Base-by-base conservation (phyloP, 441 rosid species). In the Jatropha multifida region DNA sequence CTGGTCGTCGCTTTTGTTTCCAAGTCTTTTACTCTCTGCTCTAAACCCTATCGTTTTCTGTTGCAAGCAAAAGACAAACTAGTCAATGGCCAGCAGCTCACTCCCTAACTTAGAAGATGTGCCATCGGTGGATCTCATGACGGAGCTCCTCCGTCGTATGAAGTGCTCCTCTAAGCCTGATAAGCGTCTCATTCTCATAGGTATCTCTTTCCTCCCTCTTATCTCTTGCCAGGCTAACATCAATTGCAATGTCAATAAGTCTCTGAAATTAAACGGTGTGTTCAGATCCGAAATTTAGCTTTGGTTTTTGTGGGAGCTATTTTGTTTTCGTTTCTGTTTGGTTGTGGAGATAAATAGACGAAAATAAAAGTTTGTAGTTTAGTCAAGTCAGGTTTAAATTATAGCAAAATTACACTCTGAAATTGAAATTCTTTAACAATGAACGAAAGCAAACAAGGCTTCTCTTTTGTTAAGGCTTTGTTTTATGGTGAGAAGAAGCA, bases 121-220 rank as follows among this genome's bases (percentile, higher is more conserved):
- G 60, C 88, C 87, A 20, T 89, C 97, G 2, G 85, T 88, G 51
- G 89, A 90, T 86, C 96, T 94, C 80, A 93, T 90, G 97, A 79
- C 88, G 32, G 98, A 94, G 86, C 93, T 94, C 72, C 94, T 94
- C 77, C 97, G 97, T 63, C 98, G 99, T 74, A 84, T 94, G 93
- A 93, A 88, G 78, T 94, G 99, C 81, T 80, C 96, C 69, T 41
- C 96, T 79, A 91, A 91, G 71, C 96, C 99, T 48, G 97, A 94
- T 78, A 93, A 90, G 77, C 98, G 96, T 78, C 97, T 94, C 87
- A 85, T 94, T 74, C 90, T 94, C 86, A 77, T 94, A 60, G 99
- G 99, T 93, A 17, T 68, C 6, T 2, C 56, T 75, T n/a, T 8
- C 0, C 14, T 61, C 26, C 54, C 7, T 67, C 10, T 52, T 51